Evolutionary conservation across 106 monocot genomes (phyloP).

Genomic region (Vanilla planifolia): DNA sequence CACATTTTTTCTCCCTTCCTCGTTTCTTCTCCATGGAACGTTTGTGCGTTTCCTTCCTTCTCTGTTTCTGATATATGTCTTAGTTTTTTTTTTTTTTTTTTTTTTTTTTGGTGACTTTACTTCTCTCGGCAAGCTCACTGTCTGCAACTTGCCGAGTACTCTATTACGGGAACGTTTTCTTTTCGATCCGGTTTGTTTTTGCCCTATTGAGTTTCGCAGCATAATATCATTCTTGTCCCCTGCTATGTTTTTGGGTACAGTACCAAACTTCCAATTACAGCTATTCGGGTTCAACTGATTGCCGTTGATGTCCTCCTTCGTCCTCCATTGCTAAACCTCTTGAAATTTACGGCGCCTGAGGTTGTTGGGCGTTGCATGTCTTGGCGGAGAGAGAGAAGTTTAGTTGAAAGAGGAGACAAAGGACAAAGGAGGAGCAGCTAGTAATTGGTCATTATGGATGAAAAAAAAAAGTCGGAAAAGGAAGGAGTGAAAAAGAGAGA

Average conservation of each 20-base stretch:
- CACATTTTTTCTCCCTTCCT: background rate
- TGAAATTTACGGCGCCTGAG: background rate
- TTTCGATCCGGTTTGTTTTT: background rate
- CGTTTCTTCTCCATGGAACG: constrained; percentile 1
- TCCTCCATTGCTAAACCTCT: background rate
- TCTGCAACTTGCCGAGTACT: background rate
- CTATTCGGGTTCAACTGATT: background rate
- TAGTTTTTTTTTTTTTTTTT: background rate
- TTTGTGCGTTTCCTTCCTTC: background rate
- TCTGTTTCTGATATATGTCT: too few species aligned
- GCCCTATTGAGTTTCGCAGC: background rate
- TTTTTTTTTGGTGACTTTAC: background rate
- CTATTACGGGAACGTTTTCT: background rate
- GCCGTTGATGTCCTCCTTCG: background rate
- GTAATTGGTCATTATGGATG: background rate
- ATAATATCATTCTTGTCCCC: background rate
- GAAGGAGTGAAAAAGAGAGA: background rate
- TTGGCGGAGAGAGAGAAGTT: background rate
- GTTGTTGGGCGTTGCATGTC: background rate
- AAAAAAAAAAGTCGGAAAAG: background rate
- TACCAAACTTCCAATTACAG: background rate
- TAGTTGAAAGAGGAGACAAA: constrained; percentile 7
- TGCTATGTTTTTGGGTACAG: background rate
- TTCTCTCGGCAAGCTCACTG: background rate
- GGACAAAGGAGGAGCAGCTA: background rate